Conservation (phyloP, 2,329 filamentous ascomycete genomes). For the Stachybotrys elegans region DNA sequence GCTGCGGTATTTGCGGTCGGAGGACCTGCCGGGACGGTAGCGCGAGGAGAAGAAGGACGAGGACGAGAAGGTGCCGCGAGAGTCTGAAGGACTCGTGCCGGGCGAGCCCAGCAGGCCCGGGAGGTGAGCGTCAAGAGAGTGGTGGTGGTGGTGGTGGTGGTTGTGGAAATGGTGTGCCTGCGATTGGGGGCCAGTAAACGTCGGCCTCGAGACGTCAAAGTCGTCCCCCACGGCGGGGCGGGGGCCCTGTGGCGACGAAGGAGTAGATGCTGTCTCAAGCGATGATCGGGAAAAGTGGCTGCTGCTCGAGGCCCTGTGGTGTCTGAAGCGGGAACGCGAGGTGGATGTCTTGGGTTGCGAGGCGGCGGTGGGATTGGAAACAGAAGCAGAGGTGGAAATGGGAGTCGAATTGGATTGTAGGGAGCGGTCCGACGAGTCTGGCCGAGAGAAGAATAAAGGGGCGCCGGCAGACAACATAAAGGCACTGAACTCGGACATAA, state of each 20-base stretch:
- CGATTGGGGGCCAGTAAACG: too few relatives aligned
- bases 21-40: too few relatives aligned
- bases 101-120: too few relatives aligned
- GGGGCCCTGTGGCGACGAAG: conserved; percentile 3
- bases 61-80: too few relatives aligned
- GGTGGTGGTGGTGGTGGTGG: too few relatives aligned
- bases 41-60: too few relatives aligned
- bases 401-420: conserved; percentile 8
- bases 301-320: not conserved
- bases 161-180: too few relatives aligned
- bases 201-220: conserved; percentile 1
- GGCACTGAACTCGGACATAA: conserved; percentile 26
- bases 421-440: conserved; percentile 11
- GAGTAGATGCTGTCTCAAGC: not conserved
- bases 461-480: conserved; percentile 22
- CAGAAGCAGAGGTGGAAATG: conserved; percentile 4
- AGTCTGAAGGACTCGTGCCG: too few relatives aligned
- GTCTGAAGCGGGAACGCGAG: not conserved
- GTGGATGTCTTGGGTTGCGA: conserved; percentile 1
- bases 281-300: not conserved
- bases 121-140: too few relatives aligned
- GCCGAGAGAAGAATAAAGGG: conserved; percentile 16
- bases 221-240: conserved; percentile 20
- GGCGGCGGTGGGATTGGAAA: conserved; percentile 1
- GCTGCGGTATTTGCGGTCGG: conserved; percentile 3